Evolutionary conservation across 2,329 filamentous ascomycete genomes (phyloP), one percentile per base, ranked within the genome.

Genomic region (Graphiopsis chlorocephala): DNA sequence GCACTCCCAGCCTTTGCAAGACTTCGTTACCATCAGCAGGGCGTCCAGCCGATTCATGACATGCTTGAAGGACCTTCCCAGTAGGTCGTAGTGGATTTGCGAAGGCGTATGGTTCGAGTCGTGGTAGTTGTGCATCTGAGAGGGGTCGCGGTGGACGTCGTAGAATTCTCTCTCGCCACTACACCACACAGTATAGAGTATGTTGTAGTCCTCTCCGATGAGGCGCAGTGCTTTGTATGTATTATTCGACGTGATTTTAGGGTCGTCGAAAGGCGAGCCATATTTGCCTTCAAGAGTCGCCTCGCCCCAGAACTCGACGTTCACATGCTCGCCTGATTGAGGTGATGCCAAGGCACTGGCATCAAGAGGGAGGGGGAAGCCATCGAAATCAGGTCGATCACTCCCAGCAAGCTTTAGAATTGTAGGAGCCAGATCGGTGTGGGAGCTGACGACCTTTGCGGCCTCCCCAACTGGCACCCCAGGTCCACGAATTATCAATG

Each of bases 181-280:
- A 71, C 89, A 91, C 87, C 88, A 91, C 0, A 90, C 86, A 0
- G 86, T 83, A 70, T 91, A 91, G 67, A 86, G 86, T 6, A 90
- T 72, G 69, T 84, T 85, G 70, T 90, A 90, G 6, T 59, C 66
- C 4, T 70, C 63, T 20, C 68, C 68, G 10, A 71, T 64, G 3
- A 74, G 28, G 4, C 73, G 68, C 10, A 75, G 65, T 8, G 72
- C 72, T 58, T 74, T 75, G 68, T 75, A 75, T 1, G 73, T 73
- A 26, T 73, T 71, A 66, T 74, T 74, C 7, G 67, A 42, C 1
- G 38, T 38, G 2, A 48, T 17, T 10, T 45, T 48, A 4, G 47
- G 25, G 25, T 62, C 63, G 12, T 66, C 56, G 15, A 56, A 60
- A 11, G 61, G 45, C 31, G 59, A 55, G 57, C 69, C 72, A 47